Base-by-base conservation (phyloP, 2,329 filamentous ascomycete species). In the Saccharata proteae region DNA sequence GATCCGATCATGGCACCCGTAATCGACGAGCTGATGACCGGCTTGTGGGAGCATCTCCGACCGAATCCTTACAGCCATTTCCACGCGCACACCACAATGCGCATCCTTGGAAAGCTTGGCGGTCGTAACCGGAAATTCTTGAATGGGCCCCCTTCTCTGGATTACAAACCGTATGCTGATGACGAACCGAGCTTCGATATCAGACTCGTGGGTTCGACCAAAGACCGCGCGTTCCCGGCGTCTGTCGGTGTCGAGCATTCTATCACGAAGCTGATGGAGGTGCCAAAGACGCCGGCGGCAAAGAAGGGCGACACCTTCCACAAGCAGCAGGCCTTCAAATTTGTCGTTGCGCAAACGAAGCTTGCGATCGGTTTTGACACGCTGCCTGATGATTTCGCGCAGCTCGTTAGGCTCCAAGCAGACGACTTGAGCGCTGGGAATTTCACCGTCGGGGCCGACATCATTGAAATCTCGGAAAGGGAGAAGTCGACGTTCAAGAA, bases 1-100 rank as follows among this genome's bases (percentile, higher is more conserved):
- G 90, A 99, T 45, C 92, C 90, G 0, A 96, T 99, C 46, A 98
- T 98, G 88, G 84, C 88, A 2, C 92, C 90, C 0, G 92, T 96
- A 16, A 96, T 99, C 55, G 88, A 98, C 46, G 90, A 99, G 50
- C 66, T 99, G 26, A 98, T 98, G 90, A 90, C 85, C 27, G 88
- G 88, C 1, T 67, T 99, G 1, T 98, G 93, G 68, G 86, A 94
- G 40, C 92, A 98, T 53, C 68, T 99, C 24, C 81, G 80, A 45
- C 92, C 90, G 6, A 79, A 86, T 40, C 90, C 90, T 0, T 93
- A 98, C 55, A 93, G 81, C 46, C 92, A 98, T 54, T 93, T 94
- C 55, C 88, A 96, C 49, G 83, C 92, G 1, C 90, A 99, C 51
- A 96, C 90, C 0, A 96, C 90, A 0, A 93, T 98, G 77, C 71